Base-by-base conservation (phyloP, 768 basidiomycete genomes). In the Pulveroboletus sp. region DNA sequence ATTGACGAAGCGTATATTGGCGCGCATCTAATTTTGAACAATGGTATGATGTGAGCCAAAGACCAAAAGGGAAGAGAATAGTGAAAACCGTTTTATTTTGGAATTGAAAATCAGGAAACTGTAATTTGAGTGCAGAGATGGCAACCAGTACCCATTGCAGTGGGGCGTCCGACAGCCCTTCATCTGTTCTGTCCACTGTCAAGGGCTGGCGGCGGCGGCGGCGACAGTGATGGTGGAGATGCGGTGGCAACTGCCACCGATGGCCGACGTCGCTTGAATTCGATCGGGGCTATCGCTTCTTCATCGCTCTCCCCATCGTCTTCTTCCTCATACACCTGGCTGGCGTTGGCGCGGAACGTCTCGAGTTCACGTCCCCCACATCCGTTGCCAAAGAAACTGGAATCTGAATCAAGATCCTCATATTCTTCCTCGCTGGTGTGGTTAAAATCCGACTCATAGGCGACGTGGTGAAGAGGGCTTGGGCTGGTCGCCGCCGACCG, bases 221-320 rank as follows among this genome's bases (percentile, higher is more conserved):
- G 51, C 17, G 33, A 40, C n/a, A 47, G 51, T 30, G 55, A 53
- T 14, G 65, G 61, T 28, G 65, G 65, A 18, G 67, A 61, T n/a
- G 59, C 49, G 24, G 59, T 55, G 15, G 52, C 53, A 30, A 64
- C 50, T 38, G 65, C 69, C 2, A 67, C 56, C 45, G 69, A 69
- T 24, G 69, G 65, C 39, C 65, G 57, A 40, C 69, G 63, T 40
- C 69, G 67, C 54, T 67, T 69, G 53, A 72, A 55, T 44, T 69
- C 68, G 55, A 68, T 62, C 45, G 69, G 64, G 17, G 57, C 49
- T 21, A 32, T 62, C 48, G 71, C 72, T 48, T 71, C 72, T 18
- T 73, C 73, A 4, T 67, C 71, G 39, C 64, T 67, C 53, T 68
- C 69, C 41, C 69, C 72, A 18, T 64, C 69, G 8, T 60, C 68